These are phyloP conservation scores for Sordariomycetes sp. DNA, from an alignment of 2,329 filamentous ascomycete genomes.

Conservation along the genomic window DNA sequence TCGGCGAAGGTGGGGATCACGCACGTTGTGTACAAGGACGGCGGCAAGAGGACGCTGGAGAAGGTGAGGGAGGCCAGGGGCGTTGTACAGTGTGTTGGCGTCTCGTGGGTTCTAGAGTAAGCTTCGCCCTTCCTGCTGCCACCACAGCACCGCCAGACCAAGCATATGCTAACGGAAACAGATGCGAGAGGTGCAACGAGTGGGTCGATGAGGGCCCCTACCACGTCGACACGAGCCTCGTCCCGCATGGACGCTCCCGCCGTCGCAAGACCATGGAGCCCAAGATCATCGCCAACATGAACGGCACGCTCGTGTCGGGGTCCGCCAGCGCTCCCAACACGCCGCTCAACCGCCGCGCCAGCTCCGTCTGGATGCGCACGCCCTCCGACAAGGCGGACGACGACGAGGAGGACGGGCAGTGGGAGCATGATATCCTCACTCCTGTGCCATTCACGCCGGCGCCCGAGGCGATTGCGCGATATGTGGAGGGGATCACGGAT, in stretches of 20 bases:
- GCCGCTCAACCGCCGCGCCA: slow-evolving; percentile 41
- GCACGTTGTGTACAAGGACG: slow-evolving; percentile 86
- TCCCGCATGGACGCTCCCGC: slow-evolving; percentile 60
- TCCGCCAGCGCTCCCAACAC: slow-evolving; percentile 32
- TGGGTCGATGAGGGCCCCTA: slow-evolving; percentile 69
- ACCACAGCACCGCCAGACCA: slow-evolving; percentile 11
- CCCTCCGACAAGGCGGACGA: slow-evolving; percentile 32
- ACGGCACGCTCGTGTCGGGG: slow-evolving; percentile 43
- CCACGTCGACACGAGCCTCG: slow-evolving; percentile 53
- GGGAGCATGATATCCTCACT: slow-evolving; percentile 31
- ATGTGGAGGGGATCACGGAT: slow-evolving; percentile 35
- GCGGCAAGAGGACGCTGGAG: slow-evolving; percentile 67
- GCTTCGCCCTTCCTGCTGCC: slow-evolving; percentile 19
- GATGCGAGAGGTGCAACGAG: slow-evolving; percentile 64
- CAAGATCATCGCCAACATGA: slow-evolving; percentile 55
- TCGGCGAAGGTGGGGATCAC: slow-evolving; percentile 61
- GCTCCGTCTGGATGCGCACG: slow-evolving; percentile 42
- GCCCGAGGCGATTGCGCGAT: slow-evolving; percentile 41
- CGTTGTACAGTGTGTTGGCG: slow-evolving; percentile 74
- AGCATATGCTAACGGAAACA: slow-evolving; percentile 19
- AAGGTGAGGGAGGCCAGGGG: slow-evolving; percentile 65
- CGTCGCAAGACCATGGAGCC: slow-evolving; percentile 78
- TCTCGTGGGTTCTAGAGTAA: slow-evolving; percentile 83
- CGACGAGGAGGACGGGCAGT: slow-evolving; percentile 22
- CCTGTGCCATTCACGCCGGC: slow-evolving; percentile 49